phyloP scores from a whole-genome alignment of 768 basidiomycete species.

The Lactarius hatsudake region DNA sequence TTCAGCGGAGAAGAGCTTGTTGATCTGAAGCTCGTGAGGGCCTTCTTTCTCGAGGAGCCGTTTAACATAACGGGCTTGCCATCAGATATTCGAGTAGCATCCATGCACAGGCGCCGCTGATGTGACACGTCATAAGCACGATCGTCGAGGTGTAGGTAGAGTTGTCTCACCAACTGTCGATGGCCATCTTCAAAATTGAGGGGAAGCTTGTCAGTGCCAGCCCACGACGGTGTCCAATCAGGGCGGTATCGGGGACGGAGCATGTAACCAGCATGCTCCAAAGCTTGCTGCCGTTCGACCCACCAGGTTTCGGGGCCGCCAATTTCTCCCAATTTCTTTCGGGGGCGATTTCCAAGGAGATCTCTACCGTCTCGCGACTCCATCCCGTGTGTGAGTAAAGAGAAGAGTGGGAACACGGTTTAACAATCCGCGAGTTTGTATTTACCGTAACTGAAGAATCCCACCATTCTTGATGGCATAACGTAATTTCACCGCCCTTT shows the following conservation, averaged over 20 bases:
- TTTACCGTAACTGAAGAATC: not conserved
- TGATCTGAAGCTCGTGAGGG: slow-evolving; percentile 20
- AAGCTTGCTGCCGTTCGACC: slow-evolving; percentile 2
- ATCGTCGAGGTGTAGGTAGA: not conserved
- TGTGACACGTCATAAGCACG: not conserved
- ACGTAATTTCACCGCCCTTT: not conserved
- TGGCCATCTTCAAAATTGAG: slow-evolving; percentile 8
- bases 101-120: slow-evolving; percentile 15
- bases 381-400: not conserved
- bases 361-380: not conserved
- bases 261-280: slow-evolving; percentile 10
- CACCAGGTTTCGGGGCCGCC: not conserved
- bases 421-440: not conserved
- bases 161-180: slow-evolving; percentile 10
- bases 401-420: not conserved
- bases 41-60: not conserved
- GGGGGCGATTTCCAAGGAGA: not conserved
- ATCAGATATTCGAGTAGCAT: slow-evolving; percentile 22
- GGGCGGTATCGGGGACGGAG: slow-evolving; percentile 16
- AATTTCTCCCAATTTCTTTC: not conserved
- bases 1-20: slow-evolving; percentile 18
- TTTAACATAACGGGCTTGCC: slow-evolving; percentile 16
- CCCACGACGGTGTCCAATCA: slow-evolving; percentile 16
- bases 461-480: not conserved
- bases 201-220: not conserved